phyloP scores from a whole-genome alignment of 805 yeast genomes.

The Saccharomycopsis javanensis region DNA sequence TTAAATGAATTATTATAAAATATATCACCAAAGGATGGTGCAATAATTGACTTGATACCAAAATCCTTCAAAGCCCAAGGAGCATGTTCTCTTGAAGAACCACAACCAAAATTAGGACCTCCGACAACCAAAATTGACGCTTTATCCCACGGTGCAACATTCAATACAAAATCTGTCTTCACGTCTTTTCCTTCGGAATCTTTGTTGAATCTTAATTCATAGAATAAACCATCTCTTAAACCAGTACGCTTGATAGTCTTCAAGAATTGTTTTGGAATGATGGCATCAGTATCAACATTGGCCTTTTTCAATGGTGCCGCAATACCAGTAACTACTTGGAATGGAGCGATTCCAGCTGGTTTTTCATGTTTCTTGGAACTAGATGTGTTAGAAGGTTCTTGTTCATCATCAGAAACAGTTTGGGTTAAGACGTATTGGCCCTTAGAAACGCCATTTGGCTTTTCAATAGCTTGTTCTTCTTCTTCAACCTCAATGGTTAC shows the following conservation, averaged over 20 bases:
- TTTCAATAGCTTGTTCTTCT: constrained; percentile 13
- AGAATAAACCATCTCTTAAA: constrained; percentile 76
- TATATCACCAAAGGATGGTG: constrained; percentile 97
- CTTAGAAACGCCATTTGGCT: background rate
- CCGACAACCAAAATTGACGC: constrained; percentile 82
- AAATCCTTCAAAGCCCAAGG: constrained; percentile 99
- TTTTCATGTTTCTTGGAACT: constrained; percentile 25
- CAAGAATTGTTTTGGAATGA: constrained; percentile 95
- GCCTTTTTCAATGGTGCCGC: constrained; percentile 94
- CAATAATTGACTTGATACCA: constrained; percentile 91
- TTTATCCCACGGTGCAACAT: constrained; percentile 69
- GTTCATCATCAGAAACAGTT: constrained; percentile 42
- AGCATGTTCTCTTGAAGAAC: constrained; percentile 98
- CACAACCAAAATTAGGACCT: constrained; percentile 98
- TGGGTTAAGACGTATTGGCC: constrained; percentile 6
- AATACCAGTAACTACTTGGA: constrained; percentile 65
- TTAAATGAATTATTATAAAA: constrained; percentile 96
- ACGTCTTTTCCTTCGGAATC: constrained; percentile 53
- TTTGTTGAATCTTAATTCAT: constrained; percentile 74
- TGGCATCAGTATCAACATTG: constrained; percentile 96
- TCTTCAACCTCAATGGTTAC: constrained; percentile 32
- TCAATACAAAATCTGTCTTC: constrained; percentile 84
- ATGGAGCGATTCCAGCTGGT: constrained; percentile 59
- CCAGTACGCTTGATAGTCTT: constrained; percentile 98
- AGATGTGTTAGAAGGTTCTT: constrained; percentile 42